A percentile compares a stretch with the other conserved stretches of the same genome.
phyloP scores from a whole-genome alignment of 2,329 filamentous ascomycete species.

The Ambrosiella cleistominuta region DNA sequence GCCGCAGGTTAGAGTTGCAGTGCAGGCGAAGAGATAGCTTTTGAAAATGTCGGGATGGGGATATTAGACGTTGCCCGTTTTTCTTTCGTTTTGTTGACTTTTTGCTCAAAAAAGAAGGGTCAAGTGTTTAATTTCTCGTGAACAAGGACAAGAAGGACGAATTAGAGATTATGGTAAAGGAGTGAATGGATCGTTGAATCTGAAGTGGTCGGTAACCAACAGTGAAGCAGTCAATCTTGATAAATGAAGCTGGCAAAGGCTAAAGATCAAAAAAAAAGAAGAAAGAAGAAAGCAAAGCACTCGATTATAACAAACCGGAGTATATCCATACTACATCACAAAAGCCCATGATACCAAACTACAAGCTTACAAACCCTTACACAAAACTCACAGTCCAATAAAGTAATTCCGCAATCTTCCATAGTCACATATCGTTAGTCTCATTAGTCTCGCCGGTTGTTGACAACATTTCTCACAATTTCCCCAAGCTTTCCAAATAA shows the following conservation, averaged over 20 bases:
- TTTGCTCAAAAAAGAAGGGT: background rate
- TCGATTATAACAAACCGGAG: background rate
- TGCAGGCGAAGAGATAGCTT: background rate
- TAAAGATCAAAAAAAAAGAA: background rate
- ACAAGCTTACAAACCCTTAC: background rate
- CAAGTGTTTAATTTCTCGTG: background rate
- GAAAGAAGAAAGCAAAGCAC: background rate
- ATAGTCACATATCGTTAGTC: background rate
- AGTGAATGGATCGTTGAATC: background rate
- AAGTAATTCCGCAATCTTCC: background rate
- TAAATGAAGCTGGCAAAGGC: background rate
- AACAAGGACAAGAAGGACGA: background rate
- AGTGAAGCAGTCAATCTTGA: background rate
- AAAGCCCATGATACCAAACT: background rate
- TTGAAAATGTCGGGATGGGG: background rate
- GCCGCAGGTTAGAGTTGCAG: background rate
- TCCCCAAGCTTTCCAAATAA: background rate
- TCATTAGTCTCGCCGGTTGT: too few relatives aligned
- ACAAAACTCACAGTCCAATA: background rate
- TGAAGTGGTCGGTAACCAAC: background rate
- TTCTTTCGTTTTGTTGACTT: slow-evolving; percentile 1
- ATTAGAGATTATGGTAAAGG: slow-evolving; percentile 3
- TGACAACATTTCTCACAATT: background rate
- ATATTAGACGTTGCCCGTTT: background rate
- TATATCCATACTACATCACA: background rate